Evolutionary conservation across 805 yeast species (phyloP).

Genomic region (Candida fluviatilis): DNA sequence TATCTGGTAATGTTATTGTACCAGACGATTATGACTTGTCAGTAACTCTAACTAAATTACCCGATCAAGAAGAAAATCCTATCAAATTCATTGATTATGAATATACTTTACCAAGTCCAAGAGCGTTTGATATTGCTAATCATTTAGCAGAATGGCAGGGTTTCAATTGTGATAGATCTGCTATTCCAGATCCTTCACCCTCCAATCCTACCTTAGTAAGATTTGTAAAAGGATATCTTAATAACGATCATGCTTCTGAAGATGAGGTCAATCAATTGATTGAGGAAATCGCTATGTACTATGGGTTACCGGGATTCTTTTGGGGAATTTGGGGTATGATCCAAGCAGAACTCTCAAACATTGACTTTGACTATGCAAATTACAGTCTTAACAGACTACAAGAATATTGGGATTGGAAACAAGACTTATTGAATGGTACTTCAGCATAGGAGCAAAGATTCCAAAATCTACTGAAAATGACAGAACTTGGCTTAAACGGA

Average conservation of each 20-base stretch:
- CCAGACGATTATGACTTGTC: conserved; percentile 32
- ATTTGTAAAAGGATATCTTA: conserved; percentile 60
- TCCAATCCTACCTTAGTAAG: conserved; percentile 42
- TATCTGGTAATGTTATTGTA: conserved; percentile 69
- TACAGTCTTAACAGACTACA: conserved; percentile 57
- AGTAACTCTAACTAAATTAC: conserved; percentile 11
- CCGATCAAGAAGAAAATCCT: conserved; percentile 28
- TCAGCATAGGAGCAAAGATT: conserved; percentile 2
- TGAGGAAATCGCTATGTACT: conserved; percentile 54
- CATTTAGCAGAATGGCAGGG: conserved; percentile 84
- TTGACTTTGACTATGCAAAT: conserved; percentile 65
- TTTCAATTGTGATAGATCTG: conserved; percentile 59
- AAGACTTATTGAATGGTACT: no score
- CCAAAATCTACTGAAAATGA: no score
- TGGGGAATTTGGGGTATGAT: conserved; percentile 87
- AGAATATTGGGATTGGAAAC: conserved; percentile 72
- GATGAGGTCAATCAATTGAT: conserved; percentile 43
- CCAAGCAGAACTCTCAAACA: conserved; percentile 62
- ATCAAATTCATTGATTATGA: conserved; percentile 68
- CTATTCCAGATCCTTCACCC: conserved; percentile 51
- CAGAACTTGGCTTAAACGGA: no score
- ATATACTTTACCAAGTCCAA: conserved; percentile 66
- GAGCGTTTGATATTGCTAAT: conserved; percentile 72
- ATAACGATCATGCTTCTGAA: conserved; percentile 21
- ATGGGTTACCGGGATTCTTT: conserved; percentile 79